Percentiles rank a stretch among this genome's conserved stretches.
These are phyloP conservation scores for Blastomyces percursus DNA, from an alignment of 2,329 filamentous ascomycete species.

Conservation along the genomic window DNA sequence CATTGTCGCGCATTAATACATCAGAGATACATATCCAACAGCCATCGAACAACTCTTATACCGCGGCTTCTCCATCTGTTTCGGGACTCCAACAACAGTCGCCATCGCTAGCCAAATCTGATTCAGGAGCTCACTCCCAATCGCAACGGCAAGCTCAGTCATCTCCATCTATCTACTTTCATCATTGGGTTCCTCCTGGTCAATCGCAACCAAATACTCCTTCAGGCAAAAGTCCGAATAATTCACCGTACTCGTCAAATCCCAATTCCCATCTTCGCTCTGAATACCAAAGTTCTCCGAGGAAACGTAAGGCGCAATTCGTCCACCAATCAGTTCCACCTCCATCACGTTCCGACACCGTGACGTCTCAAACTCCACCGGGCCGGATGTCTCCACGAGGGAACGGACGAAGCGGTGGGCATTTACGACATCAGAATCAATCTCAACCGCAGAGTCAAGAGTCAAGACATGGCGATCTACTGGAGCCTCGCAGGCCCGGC, in stretches of 20 bases:
- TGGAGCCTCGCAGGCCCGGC: constrained; percentile 1
- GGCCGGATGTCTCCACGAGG: constrained; percentile 45
- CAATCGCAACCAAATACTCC: constrained; percentile 60
- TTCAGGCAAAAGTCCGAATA: constrained; percentile 57
- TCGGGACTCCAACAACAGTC: constrained; percentile 27
- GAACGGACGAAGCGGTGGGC: constrained; percentile 44
- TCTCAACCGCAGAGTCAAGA: constrained; percentile 38
- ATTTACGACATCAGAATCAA: constrained; percentile 56
- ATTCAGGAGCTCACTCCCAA: constrained; percentile 19
- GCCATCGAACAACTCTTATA: constrained; percentile 17
- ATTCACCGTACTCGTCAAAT: constrained; percentile 35
- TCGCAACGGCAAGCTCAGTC: constrained; percentile 50
- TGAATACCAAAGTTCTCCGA: constrained; percentile 63
- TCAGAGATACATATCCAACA: constrained; percentile 32
- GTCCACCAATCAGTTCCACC: constrained; percentile 42
- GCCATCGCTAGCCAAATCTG: constrained; percentile 43
- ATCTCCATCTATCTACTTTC: constrained; percentile 70
- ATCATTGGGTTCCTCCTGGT: constrained; percentile 81
- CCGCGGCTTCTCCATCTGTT: not conserved
- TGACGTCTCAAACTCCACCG: constrained; percentile 40
- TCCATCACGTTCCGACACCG: constrained; percentile 41
- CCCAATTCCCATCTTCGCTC: constrained; percentile 40
- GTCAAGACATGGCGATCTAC: not conserved
- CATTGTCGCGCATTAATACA: constrained; percentile 30
- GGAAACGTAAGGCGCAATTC: constrained; percentile 67